These are phyloP conservation scores for Grosmannia serpens DNA, from an alignment of 2,329 filamentous ascomycete genomes.

Conservation along the genomic window DNA sequence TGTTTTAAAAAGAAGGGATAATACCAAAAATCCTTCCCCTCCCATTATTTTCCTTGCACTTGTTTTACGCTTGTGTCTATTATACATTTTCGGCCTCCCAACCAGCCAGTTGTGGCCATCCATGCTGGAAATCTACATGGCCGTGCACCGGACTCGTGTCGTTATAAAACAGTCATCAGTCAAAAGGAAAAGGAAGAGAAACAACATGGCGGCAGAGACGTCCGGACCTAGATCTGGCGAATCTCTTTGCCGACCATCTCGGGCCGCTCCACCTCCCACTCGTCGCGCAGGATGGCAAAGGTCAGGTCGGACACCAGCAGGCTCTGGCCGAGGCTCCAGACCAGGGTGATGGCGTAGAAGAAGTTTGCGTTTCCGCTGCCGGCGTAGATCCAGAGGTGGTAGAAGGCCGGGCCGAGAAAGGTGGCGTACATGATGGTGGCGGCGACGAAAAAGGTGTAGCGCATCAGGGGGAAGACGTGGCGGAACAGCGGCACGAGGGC, in stretches of 20 bases:
- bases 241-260: conserved; percentile 84
- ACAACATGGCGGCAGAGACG: neutral
- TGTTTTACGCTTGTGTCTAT: too few species aligned
- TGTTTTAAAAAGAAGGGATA: neutral
- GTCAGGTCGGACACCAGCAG: conserved; percentile 78
- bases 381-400: conserved; percentile 96
- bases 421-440: conserved; percentile 78
- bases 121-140: neutral
- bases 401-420: conserved; percentile 86
- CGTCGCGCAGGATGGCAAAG: conserved; percentile 81
- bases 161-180: neutral
- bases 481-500: conserved; percentile 73
- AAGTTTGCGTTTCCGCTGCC: conserved; percentile 98
- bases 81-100: neutral
- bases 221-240: conserved; percentile 53
- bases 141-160: neutral
- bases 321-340: conserved; percentile 87
- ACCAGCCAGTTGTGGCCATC: neutral
- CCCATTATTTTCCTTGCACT: neutral
- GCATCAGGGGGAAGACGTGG: conserved; percentile 88
- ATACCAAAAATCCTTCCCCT: neutral
- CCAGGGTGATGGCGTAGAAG: conserved; percentile 98
- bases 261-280: conserved; percentile 85
- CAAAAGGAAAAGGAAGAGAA: neutral
- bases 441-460: conserved; percentile 80